Evolutionary conservation across 352 stramenopile species (phyloP), one percentile per base, ranked within the genome.

Genomic region (Poterioochromonas sp.): DNA sequence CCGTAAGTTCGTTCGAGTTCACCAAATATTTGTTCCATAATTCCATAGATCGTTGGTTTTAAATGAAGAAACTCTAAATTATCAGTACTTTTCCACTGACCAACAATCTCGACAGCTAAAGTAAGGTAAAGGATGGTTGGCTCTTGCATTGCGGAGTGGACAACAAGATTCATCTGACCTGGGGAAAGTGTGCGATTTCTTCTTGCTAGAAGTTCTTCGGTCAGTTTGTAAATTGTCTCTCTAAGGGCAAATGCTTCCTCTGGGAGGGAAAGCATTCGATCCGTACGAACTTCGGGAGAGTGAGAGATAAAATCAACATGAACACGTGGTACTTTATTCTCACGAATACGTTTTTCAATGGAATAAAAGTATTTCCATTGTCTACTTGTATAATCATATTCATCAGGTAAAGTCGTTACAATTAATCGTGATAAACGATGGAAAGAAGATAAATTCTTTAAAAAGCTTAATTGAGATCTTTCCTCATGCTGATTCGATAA

Each of bases 1-100:
- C 65, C 65, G 32, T 58, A 76, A 34, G 51, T 37, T 22, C 41
- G 39, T n/a, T 76, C 65, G 5, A 76, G 11, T 12, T 35, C 37
- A 40, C 2, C 44, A 35, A 76, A 76, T 22, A 76, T 76, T 40
- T 76, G 65, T 8, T 22, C 20, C 5, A 76, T 76, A 22, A 76
- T 26, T 76, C 60, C 60, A 22, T n/a, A 2, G 5, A 70, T 32
- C 8, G 29, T 22, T 11, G 20, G 20, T 22, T 43, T 29, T 44
- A 70, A 44, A 1, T 29, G 3, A 3, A 70, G 29, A 26, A 5
- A 29, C 35, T 40, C 29, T 11, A 35, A 11, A n/a, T 26, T 26
- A 70, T 70, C 60, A 1, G 60, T 43, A 43, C 34, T 70, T 43
- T 70, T 70, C 65, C 65, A 76, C 2, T 35, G 1, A 3, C 1